Percentiles rank a stretch among this genome's conserved stretches.
These are phyloP conservation scores for Candida golubevii DNA, from an alignment of 805 yeast species.

Conservation along the genomic window DNA sequence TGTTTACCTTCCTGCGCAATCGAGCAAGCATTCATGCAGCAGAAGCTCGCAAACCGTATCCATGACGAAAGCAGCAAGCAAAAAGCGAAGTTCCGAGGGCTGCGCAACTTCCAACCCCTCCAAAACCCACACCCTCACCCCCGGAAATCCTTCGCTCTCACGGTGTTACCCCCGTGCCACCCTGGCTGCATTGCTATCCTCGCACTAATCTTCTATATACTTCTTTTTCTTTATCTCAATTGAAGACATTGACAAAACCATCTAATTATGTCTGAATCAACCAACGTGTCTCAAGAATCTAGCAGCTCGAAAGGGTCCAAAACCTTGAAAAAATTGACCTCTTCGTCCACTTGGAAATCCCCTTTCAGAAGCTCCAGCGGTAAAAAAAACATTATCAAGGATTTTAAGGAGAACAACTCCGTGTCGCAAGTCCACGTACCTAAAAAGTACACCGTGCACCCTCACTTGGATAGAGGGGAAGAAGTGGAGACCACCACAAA, in stretches of 20 bases:
- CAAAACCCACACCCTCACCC: background rate
- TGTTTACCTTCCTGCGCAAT: constrained; percentile 8
- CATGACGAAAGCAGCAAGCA: constrained; percentile 3
- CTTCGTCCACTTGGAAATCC: constrained; percentile 36
- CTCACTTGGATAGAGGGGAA: constrained; percentile 27
- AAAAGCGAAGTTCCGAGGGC: constrained; percentile 1
- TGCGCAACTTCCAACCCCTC: background rate
- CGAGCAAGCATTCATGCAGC: background rate
- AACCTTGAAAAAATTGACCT: constrained; percentile 18
- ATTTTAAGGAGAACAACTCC: constrained; percentile 32
- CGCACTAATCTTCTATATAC: too few species aligned
- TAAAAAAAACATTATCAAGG: constrained; percentile 30
- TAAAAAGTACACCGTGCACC: constrained; percentile 37
- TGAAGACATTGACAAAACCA: too few species aligned
- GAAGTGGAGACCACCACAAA: constrained; percentile 6
- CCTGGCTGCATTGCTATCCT: too few species aligned
- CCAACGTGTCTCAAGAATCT: constrained; percentile 5
- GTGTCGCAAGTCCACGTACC: constrained; percentile 35
- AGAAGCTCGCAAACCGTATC: too few species aligned
- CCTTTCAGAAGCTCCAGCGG: constrained; percentile 33
- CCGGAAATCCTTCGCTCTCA: background rate
- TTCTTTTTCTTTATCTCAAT: too few species aligned
- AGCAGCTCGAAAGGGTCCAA: constrained; percentile 12
- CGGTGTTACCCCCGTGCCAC: too few species aligned
- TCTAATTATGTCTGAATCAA: constrained; percentile 11